Base-by-base conservation (phyloP, 768 basidiomycete genomes). In the Trametes cinnabarina region DNA sequence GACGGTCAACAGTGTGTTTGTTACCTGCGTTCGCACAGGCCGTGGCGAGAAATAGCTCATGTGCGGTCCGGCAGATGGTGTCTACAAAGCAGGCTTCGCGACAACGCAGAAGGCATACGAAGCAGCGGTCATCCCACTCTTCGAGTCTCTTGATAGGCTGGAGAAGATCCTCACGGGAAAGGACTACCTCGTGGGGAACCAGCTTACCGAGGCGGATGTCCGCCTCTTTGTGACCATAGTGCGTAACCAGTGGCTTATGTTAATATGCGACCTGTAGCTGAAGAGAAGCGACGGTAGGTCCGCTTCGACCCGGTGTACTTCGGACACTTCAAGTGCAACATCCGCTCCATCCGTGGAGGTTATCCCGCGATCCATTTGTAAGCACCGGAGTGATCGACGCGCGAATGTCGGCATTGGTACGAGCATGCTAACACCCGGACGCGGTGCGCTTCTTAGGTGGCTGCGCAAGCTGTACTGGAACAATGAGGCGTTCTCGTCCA, bases 161-260 rank as follows among this genome's bases (percentile, higher is more conserved):
- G 95, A 99, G 69, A 81, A 82, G 67, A 73, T 89, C 30, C 77
- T 98, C 50, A 77, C 77, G 25, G 90, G 85, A 10, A 89, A 90
- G 69, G 83, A 92, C 30, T 98, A 87, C 72, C 80, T 98, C 42
- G 77, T 97, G 44, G 94, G 94, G n/a, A 77, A 83, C 65, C 75
- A 58, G 47, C 81, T 99, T 47, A 97, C 94, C 0, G 91, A 93
- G 68, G 88, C 88, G 0, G 91, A 92, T 63, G 75, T 88, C 53
- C 83, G 96, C 44, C 85, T 98, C 39, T 98, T 82, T 75, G 93
- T 96, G 19, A 97, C 96, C 3, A 87, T 94, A 58, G 88, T 94
- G 61, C 63, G 90, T 65, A 54, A 10, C 35, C 30, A 4, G 8
- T 11, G 14, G 15, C 26, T 15, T 17, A 9, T n/a, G 1, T 1